Percentiles rank a stretch among this genome's conserved stretches.
phyloP scores from a whole-genome alignment of 2,329 filamentous ascomycete species.

The Fusarium keratoplasticum region DNA sequence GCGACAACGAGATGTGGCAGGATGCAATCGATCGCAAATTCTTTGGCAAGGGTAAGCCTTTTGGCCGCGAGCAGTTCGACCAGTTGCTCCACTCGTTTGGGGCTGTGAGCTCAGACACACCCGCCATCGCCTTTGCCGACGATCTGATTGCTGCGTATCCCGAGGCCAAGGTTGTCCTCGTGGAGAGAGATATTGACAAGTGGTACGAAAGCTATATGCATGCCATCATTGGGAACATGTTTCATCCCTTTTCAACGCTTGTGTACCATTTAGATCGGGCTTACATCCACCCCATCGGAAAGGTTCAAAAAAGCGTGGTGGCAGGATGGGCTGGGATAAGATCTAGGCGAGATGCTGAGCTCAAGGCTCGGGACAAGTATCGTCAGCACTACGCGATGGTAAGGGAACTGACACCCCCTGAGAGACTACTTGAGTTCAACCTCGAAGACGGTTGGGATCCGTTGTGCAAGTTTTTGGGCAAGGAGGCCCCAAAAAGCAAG shows the following conservation, averaged over 20 bases:
- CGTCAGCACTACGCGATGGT: constrained; percentile 9
- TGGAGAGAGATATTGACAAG: constrained; percentile 3
- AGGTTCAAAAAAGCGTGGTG: constrained; percentile 2
- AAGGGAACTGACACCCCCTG: neutral
- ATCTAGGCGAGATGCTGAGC: neutral
- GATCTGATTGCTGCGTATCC: constrained; percentile 18
- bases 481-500: constrained; percentile 43
- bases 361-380: constrained; percentile 9
- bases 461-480: constrained; percentile 51
- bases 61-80: constrained; percentile 30
- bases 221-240: constrained; percentile 10
- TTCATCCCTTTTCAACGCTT: neutral
- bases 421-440: constrained; percentile 44
- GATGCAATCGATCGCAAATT: constrained; percentile 37
- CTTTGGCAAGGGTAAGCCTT: constrained; percentile 16
- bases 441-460: constrained; percentile 53
- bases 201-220: constrained; percentile 26
- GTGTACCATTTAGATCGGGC: constrained; percentile 4
- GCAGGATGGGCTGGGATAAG: constrained; percentile 12
- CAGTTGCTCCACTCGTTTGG: constrained; percentile 35
- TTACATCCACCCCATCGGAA: constrained; percentile 1
- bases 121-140: constrained; percentile 43
- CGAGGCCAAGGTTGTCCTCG: constrained; percentile 13
- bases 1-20: constrained; percentile 39
- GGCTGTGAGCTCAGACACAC: constrained; percentile 54